Evolutionary conservation across 2,329 filamentous ascomycete species (phyloP), one percentile per base, ranked within the genome.

Genomic region (Aspergillus arachidicola): DNA sequence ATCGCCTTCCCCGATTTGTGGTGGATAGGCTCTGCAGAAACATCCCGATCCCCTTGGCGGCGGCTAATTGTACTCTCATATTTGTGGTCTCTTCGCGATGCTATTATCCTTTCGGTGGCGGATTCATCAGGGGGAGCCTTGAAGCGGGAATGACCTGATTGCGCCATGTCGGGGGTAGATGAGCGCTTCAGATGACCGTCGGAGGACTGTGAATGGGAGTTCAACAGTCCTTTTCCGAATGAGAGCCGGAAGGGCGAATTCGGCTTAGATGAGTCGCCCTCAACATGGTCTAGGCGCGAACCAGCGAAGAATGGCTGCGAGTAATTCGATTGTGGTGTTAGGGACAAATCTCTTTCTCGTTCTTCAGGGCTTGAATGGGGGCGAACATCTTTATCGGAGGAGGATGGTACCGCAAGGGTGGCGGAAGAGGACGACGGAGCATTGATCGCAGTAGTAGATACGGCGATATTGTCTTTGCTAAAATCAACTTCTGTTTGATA

Each of bases 1-100:
- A 82, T 82, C 48, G 83, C 82, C 70, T 84, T 86, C 34, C 78
- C 78, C 5, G 73, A 72, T 58, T 73, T 76, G 66, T 76, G 71
- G 60, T 72, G 70, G 6, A 65, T 50, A 61, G 72, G 68, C 14
- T 78, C 75, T 43, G 64, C 58, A 12, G 68, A 55, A 26, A 64
- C 59, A 50, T 78, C 76, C 34, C 75, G 71, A 46, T 76, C 72
- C 30, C 50, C 65, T 36, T 64, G 61, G 32, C 74, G 73, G 12
- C 73, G 73, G 45, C 62, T 51, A 34, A 59, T 54, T 9, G 62
- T 46, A 23, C 66, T 56, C 36, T 77, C 75, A 41, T 63, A 48
- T 60, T 66, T 74, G 56, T 70, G 61, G 11, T 78, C 75, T 57
- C 63, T 71, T 26, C 72, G 71, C 21, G 66, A 58, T 51, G 66